Conservation (phyloP, 169 alveolate species). For the Neospora caninum region DNA sequence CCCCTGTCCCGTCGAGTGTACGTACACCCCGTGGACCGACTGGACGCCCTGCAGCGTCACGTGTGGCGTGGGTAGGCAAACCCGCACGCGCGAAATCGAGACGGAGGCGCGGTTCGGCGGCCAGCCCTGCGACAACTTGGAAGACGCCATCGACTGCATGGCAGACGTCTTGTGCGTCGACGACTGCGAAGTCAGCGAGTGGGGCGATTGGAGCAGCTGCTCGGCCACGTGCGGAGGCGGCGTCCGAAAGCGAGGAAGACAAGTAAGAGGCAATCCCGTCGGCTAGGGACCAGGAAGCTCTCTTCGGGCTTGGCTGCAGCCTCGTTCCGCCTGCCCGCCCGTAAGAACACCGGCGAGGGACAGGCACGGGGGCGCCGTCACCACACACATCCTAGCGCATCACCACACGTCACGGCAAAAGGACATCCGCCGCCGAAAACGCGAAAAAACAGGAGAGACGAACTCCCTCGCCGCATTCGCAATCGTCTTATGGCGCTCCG, state of each 20-base stretch:
- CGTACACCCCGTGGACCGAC: constrained; percentile 74
- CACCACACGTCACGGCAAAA: no score
- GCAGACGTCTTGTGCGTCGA: constrained; percentile 24
- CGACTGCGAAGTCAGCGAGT: constrained; percentile 70
- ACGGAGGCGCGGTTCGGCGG: constrained; percentile 54
- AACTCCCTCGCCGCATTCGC: no score
- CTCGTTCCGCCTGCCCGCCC: no score
- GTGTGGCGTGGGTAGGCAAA: constrained; percentile 73
- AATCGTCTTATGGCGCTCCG: no score
- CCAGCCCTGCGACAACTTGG: constrained; percentile 52
- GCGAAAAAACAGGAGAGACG: no score
- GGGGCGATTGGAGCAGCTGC: constrained; percentile 76
- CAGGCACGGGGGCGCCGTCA: no score
- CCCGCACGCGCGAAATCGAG: constrained; percentile 66
- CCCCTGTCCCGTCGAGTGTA: constrained; percentile 77
- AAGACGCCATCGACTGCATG: constrained; percentile 53
- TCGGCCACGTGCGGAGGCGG: constrained; percentile 78
- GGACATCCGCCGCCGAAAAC: no score
- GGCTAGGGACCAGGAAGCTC: constrained; percentile 18
- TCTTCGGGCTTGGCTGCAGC: no score
- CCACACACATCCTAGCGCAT: no score
- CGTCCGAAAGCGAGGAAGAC: constrained; percentile 71
- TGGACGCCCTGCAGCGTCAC: constrained; percentile 75
- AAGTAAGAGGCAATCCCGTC: not conserved
- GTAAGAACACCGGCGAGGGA: no score